phyloP scores from a whole-genome alignment of 2,329 filamentous ascomycete species.

The Sclerotinia trifoliorum region DNA sequence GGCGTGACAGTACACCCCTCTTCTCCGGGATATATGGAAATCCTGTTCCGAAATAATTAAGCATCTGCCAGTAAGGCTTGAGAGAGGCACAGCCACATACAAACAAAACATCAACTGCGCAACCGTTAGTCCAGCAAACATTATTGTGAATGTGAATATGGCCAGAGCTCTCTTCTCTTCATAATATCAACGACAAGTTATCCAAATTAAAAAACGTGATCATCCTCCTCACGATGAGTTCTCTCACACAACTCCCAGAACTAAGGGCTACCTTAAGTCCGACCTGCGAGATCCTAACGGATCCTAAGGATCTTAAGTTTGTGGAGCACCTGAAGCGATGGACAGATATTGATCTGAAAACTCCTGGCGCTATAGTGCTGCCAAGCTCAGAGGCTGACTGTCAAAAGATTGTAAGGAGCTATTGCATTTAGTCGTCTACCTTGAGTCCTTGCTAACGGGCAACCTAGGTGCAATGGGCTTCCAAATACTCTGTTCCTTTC shows the following conservation, averaged over 20 bases:
- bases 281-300: conserved; percentile 1
- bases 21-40: background rate
- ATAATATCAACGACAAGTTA: background rate
- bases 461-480: conserved; percentile 21
- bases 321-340: conserved; percentile 22
- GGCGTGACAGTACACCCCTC: background rate
- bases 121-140: background rate
- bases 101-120: background rate
- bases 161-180: background rate
- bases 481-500: conserved; percentile 28
- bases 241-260: background rate
- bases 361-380: conserved; percentile 27
- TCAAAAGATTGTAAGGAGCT: conserved; percentile 23
- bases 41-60: background rate
- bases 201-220: background rate
- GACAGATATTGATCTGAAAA: conserved; percentile 26
- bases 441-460: background rate
- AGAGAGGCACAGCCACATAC: background rate
- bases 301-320: conserved; percentile 12
- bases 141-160: background rate
- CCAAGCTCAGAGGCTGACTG: conserved; percentile 25
- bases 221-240: background rate
- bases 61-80: background rate
- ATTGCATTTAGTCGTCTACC: background rate
- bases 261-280: background rate